A percentile compares a stretch with the other conserved stretches of the same genome.
Evolutionary conservation across 192 early-diverging fungal genomes (phyloP).

Genomic region (Coemansia sp.): DNA sequence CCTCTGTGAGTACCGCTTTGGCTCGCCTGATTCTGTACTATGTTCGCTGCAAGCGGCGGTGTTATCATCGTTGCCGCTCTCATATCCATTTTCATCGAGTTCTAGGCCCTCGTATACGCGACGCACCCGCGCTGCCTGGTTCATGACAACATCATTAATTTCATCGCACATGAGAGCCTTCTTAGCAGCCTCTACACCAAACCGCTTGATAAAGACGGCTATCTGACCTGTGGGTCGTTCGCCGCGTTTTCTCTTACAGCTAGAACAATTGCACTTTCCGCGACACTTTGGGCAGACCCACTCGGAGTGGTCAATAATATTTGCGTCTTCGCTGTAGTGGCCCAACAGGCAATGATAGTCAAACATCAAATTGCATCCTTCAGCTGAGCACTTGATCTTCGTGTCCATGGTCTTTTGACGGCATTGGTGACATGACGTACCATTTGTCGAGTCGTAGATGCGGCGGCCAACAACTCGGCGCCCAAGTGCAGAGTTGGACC

Average conservation of each 20-base stretch:
- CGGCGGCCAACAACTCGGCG: constrained; percentile 27
- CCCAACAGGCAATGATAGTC: constrained; percentile 36
- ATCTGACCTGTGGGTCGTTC: constrained; percentile 42
- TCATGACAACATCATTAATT: constrained; percentile 14
- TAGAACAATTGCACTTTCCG: constrained; percentile 43
- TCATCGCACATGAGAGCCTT: constrained; percentile 9
- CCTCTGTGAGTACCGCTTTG: constrained; percentile 17
- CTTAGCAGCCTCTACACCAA: constrained; percentile 30
- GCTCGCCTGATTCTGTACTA: not conserved
- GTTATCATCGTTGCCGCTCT: constrained; percentile 2
- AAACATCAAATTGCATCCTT: constrained; percentile 30
- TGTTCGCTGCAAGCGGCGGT: constrained; percentile 6
- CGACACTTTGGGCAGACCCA: constrained; percentile 47
- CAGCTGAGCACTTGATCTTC: constrained; percentile 33
- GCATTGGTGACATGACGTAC: constrained; percentile 50
- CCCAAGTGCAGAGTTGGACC: constrained; percentile 15
- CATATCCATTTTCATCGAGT: constrained; percentile 8
- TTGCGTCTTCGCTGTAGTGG: constrained; percentile 38
- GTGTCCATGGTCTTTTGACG: constrained; percentile 47
- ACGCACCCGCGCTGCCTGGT: not conserved
- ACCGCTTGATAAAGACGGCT: constrained; percentile 27
- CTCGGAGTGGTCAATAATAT: constrained; percentile 13
- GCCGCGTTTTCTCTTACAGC: constrained; percentile 40
- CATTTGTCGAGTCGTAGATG: constrained; percentile 31
- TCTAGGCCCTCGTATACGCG: not conserved